A percentile compares a stretch with the other conserved stretches of the same genome.
Conservation (phyloP, 805 yeast species). For the Wickerhamomyces bovis region DNA sequence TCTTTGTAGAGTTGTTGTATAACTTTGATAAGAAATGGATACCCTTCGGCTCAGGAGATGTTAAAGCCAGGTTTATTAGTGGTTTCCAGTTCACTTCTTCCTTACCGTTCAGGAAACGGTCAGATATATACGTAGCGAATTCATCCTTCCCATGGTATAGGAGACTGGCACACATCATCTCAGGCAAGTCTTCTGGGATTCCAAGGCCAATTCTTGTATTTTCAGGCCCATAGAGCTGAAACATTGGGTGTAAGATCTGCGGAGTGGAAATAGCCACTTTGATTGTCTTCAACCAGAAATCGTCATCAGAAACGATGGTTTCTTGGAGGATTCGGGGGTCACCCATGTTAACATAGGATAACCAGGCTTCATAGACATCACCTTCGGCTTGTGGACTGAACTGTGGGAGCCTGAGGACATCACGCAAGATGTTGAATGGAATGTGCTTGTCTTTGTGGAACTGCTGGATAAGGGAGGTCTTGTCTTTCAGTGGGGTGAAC, state of each 20-base stretch:
- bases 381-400: constrained; percentile 4
- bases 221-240: constrained; percentile 5
- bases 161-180: constrained; percentile 9
- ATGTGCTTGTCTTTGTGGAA: constrained; percentile 11
- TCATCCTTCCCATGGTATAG: constrained; percentile 14
- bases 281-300: constrained; percentile 15
- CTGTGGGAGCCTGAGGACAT: constrained; percentile 13
- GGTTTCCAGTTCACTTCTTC: constrained; percentile 11
- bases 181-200: constrained; percentile 9
- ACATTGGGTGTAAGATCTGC: constrained; percentile 7
- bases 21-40: constrained; percentile 6
- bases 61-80: constrained; percentile 9
- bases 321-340: constrained; percentile 4
- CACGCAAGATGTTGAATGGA: constrained; percentile 20
- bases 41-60: constrained; percentile 2
- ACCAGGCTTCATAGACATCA: constrained; percentile 12
- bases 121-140: constrained; percentile 7
- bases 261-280: constrained; percentile 13
- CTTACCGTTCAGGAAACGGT: neutral
- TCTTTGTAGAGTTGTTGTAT: constrained; percentile 5
- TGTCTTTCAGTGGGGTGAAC: constrained; percentile 17
- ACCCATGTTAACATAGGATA: constrained; percentile 8
- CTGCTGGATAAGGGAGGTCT: constrained; percentile 4
- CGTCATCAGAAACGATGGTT: neutral
- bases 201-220: neutral